Percentiles rank a stretch among this genome's conserved stretches.
Evolutionary conservation across 371 early-diverging fungal species (phyloP).

Genomic region (Mucor irregularis): DNA sequence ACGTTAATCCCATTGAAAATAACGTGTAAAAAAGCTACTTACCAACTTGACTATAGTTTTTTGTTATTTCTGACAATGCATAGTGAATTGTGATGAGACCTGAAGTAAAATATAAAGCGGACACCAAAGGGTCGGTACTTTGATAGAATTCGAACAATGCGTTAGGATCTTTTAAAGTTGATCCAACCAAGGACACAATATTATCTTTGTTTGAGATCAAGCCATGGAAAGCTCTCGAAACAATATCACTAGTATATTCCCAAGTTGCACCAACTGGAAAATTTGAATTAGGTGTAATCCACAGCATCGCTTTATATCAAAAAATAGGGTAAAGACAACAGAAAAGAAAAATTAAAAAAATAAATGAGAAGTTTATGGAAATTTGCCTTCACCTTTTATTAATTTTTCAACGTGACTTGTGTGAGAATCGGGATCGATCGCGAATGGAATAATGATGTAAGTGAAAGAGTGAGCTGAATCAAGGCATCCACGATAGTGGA

Average conservation of each 20-base stretch:
- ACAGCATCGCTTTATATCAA: too few species aligned
- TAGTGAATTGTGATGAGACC: conserved; percentile 25
- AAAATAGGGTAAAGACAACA: too few species aligned
- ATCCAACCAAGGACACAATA: conserved; percentile 1
- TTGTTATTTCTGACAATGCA: conserved; percentile 35
- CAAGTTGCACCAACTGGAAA: conserved; percentile 20
- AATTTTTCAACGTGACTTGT: too few species aligned
- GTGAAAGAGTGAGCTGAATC: too few species aligned
- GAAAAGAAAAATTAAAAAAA: too few species aligned
- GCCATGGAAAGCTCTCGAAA: not conserved
- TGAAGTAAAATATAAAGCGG: conserved; percentile 13
- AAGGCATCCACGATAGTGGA: too few species aligned
- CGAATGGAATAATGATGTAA: too few species aligned
- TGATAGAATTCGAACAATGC: conserved; percentile 2
- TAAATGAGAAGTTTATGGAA: too few species aligned
- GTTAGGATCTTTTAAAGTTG: not conserved
- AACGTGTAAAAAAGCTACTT: not conserved
- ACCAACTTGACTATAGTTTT: conserved; percentile 56
- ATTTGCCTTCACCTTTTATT: too few species aligned
- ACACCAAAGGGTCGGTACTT: conserved; percentile 29
- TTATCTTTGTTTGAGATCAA: not conserved
- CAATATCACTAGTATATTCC: conserved; percentile 4
- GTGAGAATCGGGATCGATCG: too few species aligned
- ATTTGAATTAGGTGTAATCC: not conserved
- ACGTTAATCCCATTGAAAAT: not conserved